phyloP scores from a whole-genome alignment of 2,329 filamentous ascomycete genomes.

The Parastagonospora nodorum region DNA sequence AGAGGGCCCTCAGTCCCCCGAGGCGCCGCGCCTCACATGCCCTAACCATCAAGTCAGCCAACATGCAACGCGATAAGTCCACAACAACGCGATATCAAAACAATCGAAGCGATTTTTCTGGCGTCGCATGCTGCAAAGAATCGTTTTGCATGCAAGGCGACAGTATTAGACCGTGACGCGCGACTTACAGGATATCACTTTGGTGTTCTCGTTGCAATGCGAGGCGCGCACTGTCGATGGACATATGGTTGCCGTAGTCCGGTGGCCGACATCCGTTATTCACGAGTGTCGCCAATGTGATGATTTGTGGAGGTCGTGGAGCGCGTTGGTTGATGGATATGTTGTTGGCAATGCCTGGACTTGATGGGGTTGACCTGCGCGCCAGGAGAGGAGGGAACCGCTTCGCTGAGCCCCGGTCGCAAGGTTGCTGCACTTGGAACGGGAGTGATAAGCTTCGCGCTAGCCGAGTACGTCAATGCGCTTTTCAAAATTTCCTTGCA shows the following conservation, averaged over 20 bases:
- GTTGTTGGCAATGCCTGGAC: constrained; percentile 34
- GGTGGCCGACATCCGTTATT: constrained; percentile 55
- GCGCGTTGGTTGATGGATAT: constrained; percentile 43
- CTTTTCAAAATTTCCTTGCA: constrained; percentile 23
- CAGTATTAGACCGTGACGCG: constrained; percentile 27
- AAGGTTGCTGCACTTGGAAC: constrained; percentile 8
- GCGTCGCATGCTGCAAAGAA: constrained; percentile 44
- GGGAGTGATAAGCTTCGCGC: constrained; percentile 30
- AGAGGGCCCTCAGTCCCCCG: constrained; percentile 88
- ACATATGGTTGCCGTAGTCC: constrained; percentile 52
- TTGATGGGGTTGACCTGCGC: constrained; percentile 32
- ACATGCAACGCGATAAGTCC: constrained; percentile 35
- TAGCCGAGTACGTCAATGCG: constrained; percentile 25
- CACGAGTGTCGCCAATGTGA: constrained; percentile 49
- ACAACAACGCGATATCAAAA: constrained; percentile 45
- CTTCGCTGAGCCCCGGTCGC: constrained; percentile 5
- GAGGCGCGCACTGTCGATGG: constrained; percentile 52
- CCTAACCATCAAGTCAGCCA: constrained; percentile 27
- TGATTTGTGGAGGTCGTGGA: constrained; percentile 37
- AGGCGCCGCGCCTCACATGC: constrained; percentile 76
- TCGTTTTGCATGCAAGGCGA: constrained; percentile 35
- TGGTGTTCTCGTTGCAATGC: constrained; percentile 47
- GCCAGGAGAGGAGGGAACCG: constrained; percentile 23
- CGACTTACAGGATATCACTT: constrained; percentile 53
- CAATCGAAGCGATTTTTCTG: constrained; percentile 45